Evolutionary conservation across 805 yeast species (phyloP).

Genomic region (Yamadazyma olivae): DNA sequence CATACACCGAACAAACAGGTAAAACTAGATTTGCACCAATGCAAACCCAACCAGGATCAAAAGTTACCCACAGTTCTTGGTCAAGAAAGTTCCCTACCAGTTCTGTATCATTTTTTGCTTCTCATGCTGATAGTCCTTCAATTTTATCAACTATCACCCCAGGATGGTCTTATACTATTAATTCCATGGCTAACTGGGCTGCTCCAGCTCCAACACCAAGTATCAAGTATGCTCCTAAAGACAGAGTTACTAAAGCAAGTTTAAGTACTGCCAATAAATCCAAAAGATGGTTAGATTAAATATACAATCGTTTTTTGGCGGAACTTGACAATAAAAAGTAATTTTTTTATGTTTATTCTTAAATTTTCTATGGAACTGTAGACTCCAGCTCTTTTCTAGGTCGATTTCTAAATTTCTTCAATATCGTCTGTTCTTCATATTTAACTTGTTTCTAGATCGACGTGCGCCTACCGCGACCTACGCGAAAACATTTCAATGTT

Average conservation of each 20-base stretch:
- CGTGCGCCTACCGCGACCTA: no score
- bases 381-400: conserved; percentile 3
- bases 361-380: no score
- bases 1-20: conserved; percentile 81
- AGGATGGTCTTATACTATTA: conserved; percentile 73
- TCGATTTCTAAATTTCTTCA: no score
- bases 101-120: conserved; percentile 48
- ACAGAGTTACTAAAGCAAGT: conserved; percentile 41
- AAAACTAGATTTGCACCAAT: conserved; percentile 81
- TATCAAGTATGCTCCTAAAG: conserved; percentile 59
- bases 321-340: no score
- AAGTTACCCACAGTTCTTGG: conserved; percentile 64
- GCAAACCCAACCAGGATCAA: conserved; percentile 84
- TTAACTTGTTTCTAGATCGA: no score
- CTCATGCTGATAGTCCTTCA: conserved; percentile 43
- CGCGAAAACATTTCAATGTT: no score
- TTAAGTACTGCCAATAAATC: conserved; percentile 32
- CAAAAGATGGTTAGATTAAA: conserved; percentile 38
- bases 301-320: no score
- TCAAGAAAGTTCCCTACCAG: conserved; percentile 65
- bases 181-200: conserved; percentile 67
- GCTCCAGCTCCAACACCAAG: conserved; percentile 69
- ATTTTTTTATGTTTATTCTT: no score
- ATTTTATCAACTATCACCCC: conserved; percentile 71
- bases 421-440: no score